Percentiles rank a stretch among this genome's conserved stretches.
These are phyloP conservation scores for Persicaria maculosa DNA, from an alignment of 148 eudicot genomes.

Conservation along the genomic window DNA sequence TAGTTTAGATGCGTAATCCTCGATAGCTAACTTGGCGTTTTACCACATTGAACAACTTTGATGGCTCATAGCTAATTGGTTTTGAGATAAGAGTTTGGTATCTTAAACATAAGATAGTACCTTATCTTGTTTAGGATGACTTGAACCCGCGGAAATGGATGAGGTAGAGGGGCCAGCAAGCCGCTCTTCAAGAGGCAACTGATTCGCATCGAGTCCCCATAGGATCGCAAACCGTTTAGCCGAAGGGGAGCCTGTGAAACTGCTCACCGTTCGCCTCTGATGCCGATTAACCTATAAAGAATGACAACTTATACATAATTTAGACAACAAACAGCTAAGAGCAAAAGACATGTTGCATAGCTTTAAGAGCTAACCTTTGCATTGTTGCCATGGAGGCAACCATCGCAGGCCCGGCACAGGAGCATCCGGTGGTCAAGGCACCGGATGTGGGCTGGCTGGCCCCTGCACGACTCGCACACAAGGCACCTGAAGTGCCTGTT, in stretches of 20 bases:
- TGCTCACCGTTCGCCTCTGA: slow-evolving; percentile 31
- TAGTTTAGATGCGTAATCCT: neutral
- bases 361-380: neutral
- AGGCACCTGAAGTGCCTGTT: slow-evolving; percentile 52
- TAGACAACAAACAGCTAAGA: neutral
- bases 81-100: too few species aligned
- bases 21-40: too few species aligned
- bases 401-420: slow-evolving; percentile 49
- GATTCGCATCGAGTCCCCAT: slow-evolving; percentile 45
- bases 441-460: slow-evolving; percentile 32
- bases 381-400: neutral
- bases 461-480: slow-evolving; percentile 50
- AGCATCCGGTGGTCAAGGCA: slow-evolving; percentile 54
- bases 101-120: slow-evolving; percentile 20
- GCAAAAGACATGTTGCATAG: neutral
- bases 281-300: slow-evolving; percentile 21
- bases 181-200: slow-evolving; percentile 16
- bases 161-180: slow-evolving; percentile 19
- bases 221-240: slow-evolving; percentile 52
- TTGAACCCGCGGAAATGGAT: slow-evolving; percentile 9
- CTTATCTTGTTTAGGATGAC: slow-evolving; percentile 23
- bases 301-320: neutral
- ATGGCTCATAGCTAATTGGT: too few species aligned
- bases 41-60: too few species aligned
- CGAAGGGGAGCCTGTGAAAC: slow-evolving; percentile 61